Conservation (phyloP, 2,329 filamentous ascomycete genomes). For the Dactylellina parvicollis region DNA sequence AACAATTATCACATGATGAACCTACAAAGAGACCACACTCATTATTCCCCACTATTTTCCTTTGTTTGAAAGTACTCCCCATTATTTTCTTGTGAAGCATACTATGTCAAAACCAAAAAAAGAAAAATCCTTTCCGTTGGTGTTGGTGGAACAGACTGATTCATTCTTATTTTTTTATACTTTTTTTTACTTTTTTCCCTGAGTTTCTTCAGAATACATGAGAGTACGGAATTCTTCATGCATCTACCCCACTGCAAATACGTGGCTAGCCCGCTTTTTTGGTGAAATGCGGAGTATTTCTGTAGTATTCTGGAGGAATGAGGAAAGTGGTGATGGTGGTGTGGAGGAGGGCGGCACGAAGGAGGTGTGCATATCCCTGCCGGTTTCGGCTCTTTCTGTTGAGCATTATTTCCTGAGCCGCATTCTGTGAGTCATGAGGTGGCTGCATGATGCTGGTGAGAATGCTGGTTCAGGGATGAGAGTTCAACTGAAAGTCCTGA, state of each 20-base stretch:
- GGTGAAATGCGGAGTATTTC: constrained; percentile 28
- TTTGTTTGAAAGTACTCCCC: constrained; percentile 26
- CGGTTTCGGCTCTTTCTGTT: constrained; percentile 21
- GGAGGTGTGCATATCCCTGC: constrained; percentile 21
- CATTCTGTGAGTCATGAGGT: constrained; percentile 12
- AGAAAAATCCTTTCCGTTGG: constrained; percentile 11
- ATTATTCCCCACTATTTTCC: constrained; percentile 16
- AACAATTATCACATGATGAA: constrained; percentile 14
- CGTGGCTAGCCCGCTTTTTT: not conserved
- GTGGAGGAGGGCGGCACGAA: constrained; percentile 11
- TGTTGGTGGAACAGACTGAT: constrained; percentile 42
- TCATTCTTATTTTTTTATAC: constrained; percentile 13
- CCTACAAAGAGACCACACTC: constrained; percentile 41
- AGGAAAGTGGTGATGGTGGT: constrained; percentile 11
- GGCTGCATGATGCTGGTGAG: not conserved
- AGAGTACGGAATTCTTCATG: constrained; percentile 34
- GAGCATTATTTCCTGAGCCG: constrained; percentile 3
- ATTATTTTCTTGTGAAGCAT: constrained; percentile 21
- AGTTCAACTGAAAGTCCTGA: not conserved
- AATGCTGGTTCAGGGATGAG: not conserved
- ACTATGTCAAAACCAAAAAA: constrained; percentile 27
- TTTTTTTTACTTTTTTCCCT: constrained; percentile 8
- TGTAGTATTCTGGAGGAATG: constrained; percentile 31
- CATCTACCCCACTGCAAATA: not conserved
- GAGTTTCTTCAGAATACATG: constrained; percentile 20